Percentiles rank a stretch among this genome's conserved stretches.
These are phyloP conservation scores for Raphanus raphanistrum DNA, from an alignment of 345 rosid species.

Conservation along the genomic window DNA sequence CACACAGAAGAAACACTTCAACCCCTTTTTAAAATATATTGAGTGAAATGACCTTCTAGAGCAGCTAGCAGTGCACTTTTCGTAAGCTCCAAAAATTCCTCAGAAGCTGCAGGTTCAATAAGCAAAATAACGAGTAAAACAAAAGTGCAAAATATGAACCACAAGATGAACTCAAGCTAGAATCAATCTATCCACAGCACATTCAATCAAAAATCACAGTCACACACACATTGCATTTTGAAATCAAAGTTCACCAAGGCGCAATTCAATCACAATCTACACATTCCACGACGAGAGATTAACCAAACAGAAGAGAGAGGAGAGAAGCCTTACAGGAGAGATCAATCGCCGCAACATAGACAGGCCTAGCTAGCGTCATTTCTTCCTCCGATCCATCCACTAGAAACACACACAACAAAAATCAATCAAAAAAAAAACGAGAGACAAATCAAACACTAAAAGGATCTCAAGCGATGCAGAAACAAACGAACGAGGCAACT, in stretches of 20 bases:
- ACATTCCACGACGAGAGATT: background rate
- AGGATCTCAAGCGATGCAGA: background rate
- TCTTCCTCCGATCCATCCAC: constrained; percentile 85
- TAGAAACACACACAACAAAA: constrained; percentile 21
- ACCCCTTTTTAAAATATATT: constrained; percentile 12
- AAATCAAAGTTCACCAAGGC: background rate
- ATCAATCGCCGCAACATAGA: constrained; percentile 94
- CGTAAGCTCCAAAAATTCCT: constrained; percentile 95
- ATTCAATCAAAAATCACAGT: background rate
- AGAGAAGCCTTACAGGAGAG: constrained; percentile 66
- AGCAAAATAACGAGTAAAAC: background rate
- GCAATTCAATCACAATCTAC: constrained; percentile 26
- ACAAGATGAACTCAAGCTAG: constrained; percentile 1
- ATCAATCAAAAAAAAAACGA: background rate
- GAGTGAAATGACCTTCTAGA: constrained; percentile 66
- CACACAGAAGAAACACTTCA: background rate
- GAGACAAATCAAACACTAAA: background rate
- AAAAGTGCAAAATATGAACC: background rate
- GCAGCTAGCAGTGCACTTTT: constrained; percentile 92
- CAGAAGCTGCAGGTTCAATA: constrained; percentile 66
- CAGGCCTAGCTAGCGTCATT: constrained; percentile 74
- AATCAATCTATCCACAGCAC: background rate
- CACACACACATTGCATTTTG: background rate
- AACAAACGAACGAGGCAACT: constrained; percentile 57
- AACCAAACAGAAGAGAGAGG: background rate